Percentiles rank a stretch among this genome's conserved stretches.
These are phyloP conservation scores for Physocladia obscura DNA, from an alignment of 192 early-diverging fungal genomes.

Conservation along the genomic window DNA sequence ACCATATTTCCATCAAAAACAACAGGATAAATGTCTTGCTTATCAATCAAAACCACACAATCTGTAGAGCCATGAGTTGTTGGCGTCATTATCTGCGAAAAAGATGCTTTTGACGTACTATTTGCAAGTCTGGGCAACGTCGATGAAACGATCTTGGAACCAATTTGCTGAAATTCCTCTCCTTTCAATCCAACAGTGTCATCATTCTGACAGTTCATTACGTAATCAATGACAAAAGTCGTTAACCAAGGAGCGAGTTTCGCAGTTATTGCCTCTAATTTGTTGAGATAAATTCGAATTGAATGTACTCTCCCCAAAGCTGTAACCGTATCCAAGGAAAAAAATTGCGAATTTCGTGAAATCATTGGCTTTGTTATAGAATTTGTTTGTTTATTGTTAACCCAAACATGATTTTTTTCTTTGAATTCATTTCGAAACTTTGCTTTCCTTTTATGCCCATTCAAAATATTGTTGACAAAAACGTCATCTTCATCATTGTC, in stretches of 20 bases:
- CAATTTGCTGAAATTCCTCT: not conserved
- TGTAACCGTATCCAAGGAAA: conserved; percentile 24
- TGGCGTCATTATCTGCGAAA: not conserved
- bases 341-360: conserved; percentile 13
- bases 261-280: conserved; percentile 19
- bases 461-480: too few relatives aligned
- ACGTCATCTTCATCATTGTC: too few relatives aligned
- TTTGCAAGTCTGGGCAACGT: conserved; percentile 1
- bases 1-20: conserved; percentile 31
- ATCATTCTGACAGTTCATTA: not conserved
- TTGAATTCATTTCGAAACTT: too few relatives aligned
- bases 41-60: conserved; percentile 25
- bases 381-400: too few relatives aligned
- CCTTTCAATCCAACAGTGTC: not conserved
- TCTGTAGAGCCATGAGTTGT: not conserved
- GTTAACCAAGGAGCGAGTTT: not conserved
- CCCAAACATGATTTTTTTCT: too few relatives aligned
- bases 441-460: too few relatives aligned
- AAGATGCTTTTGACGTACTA: not conserved
- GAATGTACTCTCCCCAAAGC: conserved; percentile 32
- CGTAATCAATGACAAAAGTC: conserved; percentile 25
- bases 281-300: conserved; percentile 22
- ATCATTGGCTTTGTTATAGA: too few relatives aligned
- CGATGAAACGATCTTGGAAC: conserved; percentile 5
- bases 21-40: conserved; percentile 29